These are phyloP conservation scores for Plasmodium sp. DNA, from an alignment of 169 alveolate species.

Conservation along the genomic window DNA sequence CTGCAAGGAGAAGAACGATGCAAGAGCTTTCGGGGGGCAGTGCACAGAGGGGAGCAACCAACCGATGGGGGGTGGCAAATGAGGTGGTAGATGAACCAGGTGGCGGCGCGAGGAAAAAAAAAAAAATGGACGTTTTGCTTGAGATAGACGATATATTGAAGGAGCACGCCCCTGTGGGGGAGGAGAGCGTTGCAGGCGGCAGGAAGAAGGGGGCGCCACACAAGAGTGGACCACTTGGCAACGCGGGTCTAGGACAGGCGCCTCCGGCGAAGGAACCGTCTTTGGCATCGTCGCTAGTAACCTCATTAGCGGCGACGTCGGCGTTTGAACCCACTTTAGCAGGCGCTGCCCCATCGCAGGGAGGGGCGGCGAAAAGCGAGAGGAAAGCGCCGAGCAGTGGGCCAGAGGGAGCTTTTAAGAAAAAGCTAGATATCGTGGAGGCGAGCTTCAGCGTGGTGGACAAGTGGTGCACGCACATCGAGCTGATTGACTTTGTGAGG, in stretches of 20 bases:
- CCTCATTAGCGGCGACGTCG: background rate
- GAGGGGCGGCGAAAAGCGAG: background rate
- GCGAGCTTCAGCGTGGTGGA: constrained; percentile 36
- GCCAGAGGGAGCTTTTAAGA: background rate
- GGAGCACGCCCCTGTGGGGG: background rate
- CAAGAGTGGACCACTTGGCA: background rate
- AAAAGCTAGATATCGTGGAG: constrained; percentile 20
- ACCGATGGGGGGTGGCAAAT: background rate
- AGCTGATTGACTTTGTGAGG: constrained; percentile 45
- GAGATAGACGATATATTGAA: constrained; percentile 1
- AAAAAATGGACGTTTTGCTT: background rate
- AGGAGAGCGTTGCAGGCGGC: background rate
- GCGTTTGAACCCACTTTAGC: background rate
- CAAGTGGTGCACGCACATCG: constrained; percentile 45
- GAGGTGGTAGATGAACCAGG: background rate
- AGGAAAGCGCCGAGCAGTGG: background rate
- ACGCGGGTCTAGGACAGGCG: background rate
- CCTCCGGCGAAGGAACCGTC: background rate
- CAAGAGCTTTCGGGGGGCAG: background rate
- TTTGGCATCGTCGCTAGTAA: background rate
- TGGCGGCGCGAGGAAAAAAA: background rate
- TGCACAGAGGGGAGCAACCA: background rate
- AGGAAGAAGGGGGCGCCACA: background rate
- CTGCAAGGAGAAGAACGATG: background rate
- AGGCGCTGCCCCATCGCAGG: background rate